Evolutionary conservation across 2,329 filamentous ascomycete genomes (phyloP), one percentile per base, ranked within the genome.

Genomic region (Stemphylium vesicarium): DNA sequence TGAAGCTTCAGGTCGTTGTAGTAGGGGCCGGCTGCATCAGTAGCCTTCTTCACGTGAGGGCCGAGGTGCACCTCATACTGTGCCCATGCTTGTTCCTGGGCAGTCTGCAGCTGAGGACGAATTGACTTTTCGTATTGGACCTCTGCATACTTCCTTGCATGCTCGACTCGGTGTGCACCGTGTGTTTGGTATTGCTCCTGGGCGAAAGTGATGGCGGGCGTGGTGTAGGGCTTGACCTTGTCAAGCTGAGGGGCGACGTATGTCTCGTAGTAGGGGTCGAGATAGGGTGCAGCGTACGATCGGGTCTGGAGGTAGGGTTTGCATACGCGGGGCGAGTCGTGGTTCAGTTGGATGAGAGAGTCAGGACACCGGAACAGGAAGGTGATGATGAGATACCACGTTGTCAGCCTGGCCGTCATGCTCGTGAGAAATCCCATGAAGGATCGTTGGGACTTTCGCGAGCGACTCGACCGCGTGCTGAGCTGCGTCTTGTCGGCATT

Each of bases 211-310:
- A 86, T 84, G 3, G 85, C 82, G 0, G 95, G 95, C 3, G 82
- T 79, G 50, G 83, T 76, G 77, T 98, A 96, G 0, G 94, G 94
- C 56, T 85, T 86, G 32, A 85, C 88, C 44, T 85, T 79, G 33
- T 93, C 84, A 58, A 96, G 85, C 71, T 97, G 95, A 2, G 92
- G 91, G 5, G 88, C 89, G 20, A 91, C 88, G 70, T 97, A 96
- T 53, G 85, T 76, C 63, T 94, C 80, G 76, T 97, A 98, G 77
- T 96, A 96, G 2, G 93, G 94, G 65, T 88, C 82, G 29, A 96
- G 70, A 74, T 94, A 88, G 3, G 95, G 95, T 22, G 85, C 78
- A 56, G 93, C 79, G 53, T 82, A 87, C 79, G 80, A 86, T 65
- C 78, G 86, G 77, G 79, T 89, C 83, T 82, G 77, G 31, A 88